Percentiles rank a stretch among this genome's conserved stretches.
These are phyloP conservation scores for Naganishia liquefaciens DNA, from an alignment of 1,284 basidiomycete genomes.

Conservation along the genomic window DNA sequence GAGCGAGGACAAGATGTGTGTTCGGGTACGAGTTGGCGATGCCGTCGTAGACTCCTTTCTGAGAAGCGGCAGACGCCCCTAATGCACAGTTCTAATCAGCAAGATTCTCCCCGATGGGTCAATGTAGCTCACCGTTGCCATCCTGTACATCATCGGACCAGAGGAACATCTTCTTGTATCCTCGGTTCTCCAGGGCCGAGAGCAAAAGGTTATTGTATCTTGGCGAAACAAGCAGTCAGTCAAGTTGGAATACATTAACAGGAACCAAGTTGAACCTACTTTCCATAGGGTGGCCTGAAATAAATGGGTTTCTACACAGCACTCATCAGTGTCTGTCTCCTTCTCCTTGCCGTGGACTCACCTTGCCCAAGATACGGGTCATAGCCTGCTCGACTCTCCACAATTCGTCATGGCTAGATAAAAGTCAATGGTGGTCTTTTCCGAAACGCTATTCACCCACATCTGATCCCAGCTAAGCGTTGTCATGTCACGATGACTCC, in stretches of 20 bases:
- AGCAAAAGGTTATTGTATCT: slow-evolving; percentile 60
- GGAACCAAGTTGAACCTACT: slow-evolving; percentile 37
- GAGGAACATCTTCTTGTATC: slow-evolving; percentile 53
- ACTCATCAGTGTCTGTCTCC: neutral
- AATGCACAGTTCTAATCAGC: slow-evolving; percentile 29
- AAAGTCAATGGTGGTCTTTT: neutral
- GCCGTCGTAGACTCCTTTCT: slow-evolving; percentile 39
- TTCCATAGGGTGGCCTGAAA: slow-evolving; percentile 28
- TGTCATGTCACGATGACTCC: slow-evolving; percentile 59
- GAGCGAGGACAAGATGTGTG: slow-evolving; percentile 46
- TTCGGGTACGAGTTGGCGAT: slow-evolving; percentile 41
- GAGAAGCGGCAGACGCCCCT: slow-evolving; percentile 28
- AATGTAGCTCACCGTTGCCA: slow-evolving; percentile 37
- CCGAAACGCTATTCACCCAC: neutral
- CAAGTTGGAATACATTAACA: too few relatives aligned
- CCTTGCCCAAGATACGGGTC: slow-evolving; percentile 20
- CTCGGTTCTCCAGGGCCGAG: slow-evolving; percentile 55
- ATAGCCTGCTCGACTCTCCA: slow-evolving; percentile 51
- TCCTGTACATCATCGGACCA: slow-evolving; percentile 51
- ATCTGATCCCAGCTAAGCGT: slow-evolving; percentile 33
- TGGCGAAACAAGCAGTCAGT: too few relatives aligned
- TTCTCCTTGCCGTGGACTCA: neutral
- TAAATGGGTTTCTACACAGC: slow-evolving; percentile 15
- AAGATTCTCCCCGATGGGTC: neutral
- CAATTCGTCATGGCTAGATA: slow-evolving; percentile 32